phyloP scores from a whole-genome alignment of 192 early-diverging fungal genomes.

The Jimgerdemannia flammicorona region DNA sequence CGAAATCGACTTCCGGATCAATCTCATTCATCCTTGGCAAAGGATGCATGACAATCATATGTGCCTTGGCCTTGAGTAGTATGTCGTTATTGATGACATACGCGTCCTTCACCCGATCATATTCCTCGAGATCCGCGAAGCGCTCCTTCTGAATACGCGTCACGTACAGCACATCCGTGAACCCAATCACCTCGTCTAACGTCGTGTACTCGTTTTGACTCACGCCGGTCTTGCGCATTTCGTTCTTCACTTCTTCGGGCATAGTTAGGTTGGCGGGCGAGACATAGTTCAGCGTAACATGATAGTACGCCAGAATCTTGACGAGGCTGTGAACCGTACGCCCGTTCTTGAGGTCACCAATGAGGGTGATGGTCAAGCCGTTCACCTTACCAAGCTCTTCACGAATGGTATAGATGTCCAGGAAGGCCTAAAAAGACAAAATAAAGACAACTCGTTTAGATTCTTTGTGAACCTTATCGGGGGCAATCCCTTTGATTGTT shows the following conservation, averaged over 20 bases:
- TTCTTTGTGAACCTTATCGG: no score
- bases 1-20: constrained; percentile 96
- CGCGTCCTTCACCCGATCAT: constrained; percentile 69
- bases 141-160: constrained; percentile 97
- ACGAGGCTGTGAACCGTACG: constrained; percentile 97
- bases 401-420: constrained; percentile 93
- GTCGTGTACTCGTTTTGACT: constrained; percentile 62
- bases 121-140: constrained; percentile 73
- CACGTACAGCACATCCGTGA: constrained; percentile 95
- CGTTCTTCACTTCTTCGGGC: constrained; percentile 79
- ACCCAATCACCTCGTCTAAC: constrained; percentile 77
- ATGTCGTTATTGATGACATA: constrained; percentile 88
- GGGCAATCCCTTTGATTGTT: background rate
- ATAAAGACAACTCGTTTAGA: background rate
- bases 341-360: constrained; percentile 97
- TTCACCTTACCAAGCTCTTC: constrained; percentile 96
- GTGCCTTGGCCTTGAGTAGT: constrained; percentile 82
- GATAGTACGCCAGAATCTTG: constrained; percentile 82
- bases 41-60: constrained; percentile 99
- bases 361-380: constrained; percentile 90
- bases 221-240: constrained; percentile 58
- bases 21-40: constrained; percentile 94
- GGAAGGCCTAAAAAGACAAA: constrained; percentile 57
- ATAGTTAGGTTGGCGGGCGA: constrained; percentile 78
- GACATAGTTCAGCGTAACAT: constrained; percentile 93